These are phyloP conservation scores for Trichomonas tenax DNA, from an alignment of 208 protist species.

Conservation along the genomic window DNA sequence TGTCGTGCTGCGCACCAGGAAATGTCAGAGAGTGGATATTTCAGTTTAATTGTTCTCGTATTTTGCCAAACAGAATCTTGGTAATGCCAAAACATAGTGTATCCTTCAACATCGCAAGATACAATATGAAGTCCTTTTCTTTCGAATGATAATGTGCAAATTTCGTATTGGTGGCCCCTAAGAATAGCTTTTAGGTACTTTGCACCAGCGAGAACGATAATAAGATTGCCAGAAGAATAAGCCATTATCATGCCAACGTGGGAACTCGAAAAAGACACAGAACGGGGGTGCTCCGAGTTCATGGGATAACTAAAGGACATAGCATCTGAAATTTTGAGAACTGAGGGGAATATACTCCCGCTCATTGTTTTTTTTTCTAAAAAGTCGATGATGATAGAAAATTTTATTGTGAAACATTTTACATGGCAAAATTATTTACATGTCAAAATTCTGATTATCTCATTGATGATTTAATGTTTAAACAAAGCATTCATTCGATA, in stretches of 20 bases:
- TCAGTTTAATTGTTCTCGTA: background rate
- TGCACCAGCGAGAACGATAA: background rate
- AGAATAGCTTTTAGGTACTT: background rate
- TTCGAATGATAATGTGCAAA: background rate
- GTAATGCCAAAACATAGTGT: background rate
- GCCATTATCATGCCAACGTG: background rate
- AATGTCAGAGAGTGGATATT: background rate
- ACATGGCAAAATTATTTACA: too few species aligned
- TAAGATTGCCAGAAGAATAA: background rate
- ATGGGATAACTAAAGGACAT: background rate
- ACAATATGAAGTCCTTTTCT: background rate
- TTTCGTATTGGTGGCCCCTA: background rate
- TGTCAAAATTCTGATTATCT: too few species aligned
- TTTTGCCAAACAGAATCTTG: conserved; percentile 8
- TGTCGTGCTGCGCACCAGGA: background rate
- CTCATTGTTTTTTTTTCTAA: background rate
- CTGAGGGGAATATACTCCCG: background rate
- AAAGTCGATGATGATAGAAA: background rate
- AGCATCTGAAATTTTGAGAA: background rate
- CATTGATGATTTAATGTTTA: too few species aligned
- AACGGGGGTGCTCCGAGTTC: background rate
- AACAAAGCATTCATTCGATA: too few species aligned
- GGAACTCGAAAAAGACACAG: background rate
- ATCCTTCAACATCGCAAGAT: background rate
- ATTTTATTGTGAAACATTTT: too few species aligned